phyloP scores from a whole-genome alignment of 176 grass and related monocot genomes.

The Aegilops tauschii region DNA sequence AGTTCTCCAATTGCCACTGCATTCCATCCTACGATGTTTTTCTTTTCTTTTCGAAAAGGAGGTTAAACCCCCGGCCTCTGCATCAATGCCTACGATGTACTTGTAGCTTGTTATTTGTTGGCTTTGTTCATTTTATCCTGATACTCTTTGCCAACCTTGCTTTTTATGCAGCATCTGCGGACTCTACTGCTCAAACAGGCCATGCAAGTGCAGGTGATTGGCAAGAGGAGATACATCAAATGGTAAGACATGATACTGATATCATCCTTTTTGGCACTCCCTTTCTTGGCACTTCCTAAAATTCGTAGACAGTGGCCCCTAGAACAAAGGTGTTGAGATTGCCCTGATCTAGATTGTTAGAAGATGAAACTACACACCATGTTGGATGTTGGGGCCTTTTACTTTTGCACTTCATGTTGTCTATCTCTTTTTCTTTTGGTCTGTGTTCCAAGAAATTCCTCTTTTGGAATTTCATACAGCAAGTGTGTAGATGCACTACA shows the following conservation, averaged over 20 bases:
- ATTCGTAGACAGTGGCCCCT: not conserved
- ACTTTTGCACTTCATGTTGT: conserved; percentile 4
- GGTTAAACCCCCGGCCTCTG: too few species aligned
- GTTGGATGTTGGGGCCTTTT: not conserved
- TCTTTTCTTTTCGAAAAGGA: too few species aligned
- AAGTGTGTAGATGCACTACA: not conserved
- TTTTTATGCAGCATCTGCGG: conserved; percentile 70
- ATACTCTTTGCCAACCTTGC: conserved; percentile 11
- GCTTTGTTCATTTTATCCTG: conserved; percentile 24
- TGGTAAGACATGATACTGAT: conserved; percentile 38
- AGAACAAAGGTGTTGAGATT: not conserved
- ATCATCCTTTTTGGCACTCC: not conserved
- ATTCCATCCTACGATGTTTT: not conserved
- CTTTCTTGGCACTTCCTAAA: not conserved
- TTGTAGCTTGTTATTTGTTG: conserved; percentile 24
- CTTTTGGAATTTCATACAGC: not conserved
- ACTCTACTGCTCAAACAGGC: conserved; percentile 80
- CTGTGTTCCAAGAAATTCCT: not conserved
- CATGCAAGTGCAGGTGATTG: conserved; percentile 43
- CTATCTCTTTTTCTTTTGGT: conserved; percentile 12
- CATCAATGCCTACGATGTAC: not conserved
- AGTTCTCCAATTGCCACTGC: not conserved
- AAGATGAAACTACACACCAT: not conserved
- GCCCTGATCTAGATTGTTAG: conserved; percentile 1
- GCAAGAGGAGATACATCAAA: conserved; percentile 84